Evolutionary conservation across 306 rosid species (phyloP).

Genomic region (Cicer cuneatum): DNA sequence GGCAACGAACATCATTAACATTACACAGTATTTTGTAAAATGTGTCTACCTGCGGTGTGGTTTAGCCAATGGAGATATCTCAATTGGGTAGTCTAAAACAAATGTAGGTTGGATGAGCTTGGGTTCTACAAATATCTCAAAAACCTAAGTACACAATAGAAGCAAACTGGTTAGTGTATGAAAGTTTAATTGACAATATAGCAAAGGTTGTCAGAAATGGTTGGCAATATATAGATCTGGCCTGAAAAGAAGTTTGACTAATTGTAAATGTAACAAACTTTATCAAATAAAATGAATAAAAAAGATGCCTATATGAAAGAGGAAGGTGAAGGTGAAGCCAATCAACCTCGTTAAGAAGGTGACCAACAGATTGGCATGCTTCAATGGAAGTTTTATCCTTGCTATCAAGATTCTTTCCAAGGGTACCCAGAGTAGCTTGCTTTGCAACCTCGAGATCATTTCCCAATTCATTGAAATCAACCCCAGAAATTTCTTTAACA

Average conservation of each 20-base stretch:
- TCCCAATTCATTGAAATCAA: constrained; percentile 69
- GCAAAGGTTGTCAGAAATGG: not conserved
- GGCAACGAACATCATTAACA: constrained; percentile 29
- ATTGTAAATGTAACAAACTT: constrained; percentile 1
- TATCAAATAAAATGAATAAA: constrained; percentile 40
- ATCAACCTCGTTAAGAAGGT: constrained; percentile 84
- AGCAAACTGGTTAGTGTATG: constrained; percentile 39
- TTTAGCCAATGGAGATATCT: constrained; percentile 96
- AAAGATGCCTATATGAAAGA: constrained; percentile 2
- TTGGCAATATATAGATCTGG: constrained; percentile 1
- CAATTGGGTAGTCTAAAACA: constrained; percentile 95
- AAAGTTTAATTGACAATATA: constrained; percentile 32
- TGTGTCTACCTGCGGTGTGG: constrained; percentile 84
- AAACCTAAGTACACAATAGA: constrained; percentile 62
- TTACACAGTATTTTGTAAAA: constrained; percentile 17
- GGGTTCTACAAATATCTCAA: constrained; percentile 86
- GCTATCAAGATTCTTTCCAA: constrained; percentile 63
- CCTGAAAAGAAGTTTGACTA: constrained; percentile 3
- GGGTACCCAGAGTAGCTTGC: constrained; percentile 63
- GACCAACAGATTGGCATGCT: constrained; percentile 81
- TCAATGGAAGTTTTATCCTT: constrained; percentile 75
- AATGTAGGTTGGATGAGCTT: constrained; percentile 96
- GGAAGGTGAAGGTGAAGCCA: constrained; percentile 42
- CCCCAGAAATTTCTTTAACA: constrained; percentile 80
- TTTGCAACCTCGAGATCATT: constrained; percentile 74